These are phyloP conservation scores for Artemisia tridentata DNA, from an alignment of 129 eudicot genomes.

Conservation along the genomic window DNA sequence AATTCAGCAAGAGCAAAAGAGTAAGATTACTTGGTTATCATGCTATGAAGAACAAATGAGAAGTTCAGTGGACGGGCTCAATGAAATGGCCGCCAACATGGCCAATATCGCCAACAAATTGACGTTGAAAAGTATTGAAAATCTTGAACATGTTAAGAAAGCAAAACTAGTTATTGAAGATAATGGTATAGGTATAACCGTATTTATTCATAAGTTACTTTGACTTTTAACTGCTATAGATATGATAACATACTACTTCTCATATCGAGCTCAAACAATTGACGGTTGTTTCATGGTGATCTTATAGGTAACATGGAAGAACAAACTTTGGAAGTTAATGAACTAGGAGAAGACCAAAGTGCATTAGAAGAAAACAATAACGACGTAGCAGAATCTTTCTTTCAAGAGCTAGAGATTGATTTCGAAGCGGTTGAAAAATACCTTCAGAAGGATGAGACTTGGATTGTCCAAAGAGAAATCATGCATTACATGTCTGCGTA, in stretches of 20 bases:
- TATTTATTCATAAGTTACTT: background rate
- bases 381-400: background rate
- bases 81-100: constrained; percentile 12
- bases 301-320: constrained; percentile 5
- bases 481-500: background rate
- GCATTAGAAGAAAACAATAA: background rate
- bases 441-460: background rate
- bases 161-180: background rate
- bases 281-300: background rate
- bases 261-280: background rate
- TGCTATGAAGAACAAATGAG: constrained; percentile 18
- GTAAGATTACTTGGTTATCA: constrained; percentile 3
- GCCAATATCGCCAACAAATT: constrained; percentile 8
- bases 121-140: constrained; percentile 11
- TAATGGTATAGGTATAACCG: constrained; percentile 5
- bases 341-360: background rate
- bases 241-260: background rate
- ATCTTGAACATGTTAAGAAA: constrained; percentile 13
- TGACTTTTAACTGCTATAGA: background rate
- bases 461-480: constrained; percentile 2
- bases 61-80: background rate
- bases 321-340: background rate
- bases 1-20: constrained; percentile 21
- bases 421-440: background rate
- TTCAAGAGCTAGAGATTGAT: constrained; percentile 6